Conservation (phyloP, 768 basidiomycete species). For the Tephrocybe rancida region DNA sequence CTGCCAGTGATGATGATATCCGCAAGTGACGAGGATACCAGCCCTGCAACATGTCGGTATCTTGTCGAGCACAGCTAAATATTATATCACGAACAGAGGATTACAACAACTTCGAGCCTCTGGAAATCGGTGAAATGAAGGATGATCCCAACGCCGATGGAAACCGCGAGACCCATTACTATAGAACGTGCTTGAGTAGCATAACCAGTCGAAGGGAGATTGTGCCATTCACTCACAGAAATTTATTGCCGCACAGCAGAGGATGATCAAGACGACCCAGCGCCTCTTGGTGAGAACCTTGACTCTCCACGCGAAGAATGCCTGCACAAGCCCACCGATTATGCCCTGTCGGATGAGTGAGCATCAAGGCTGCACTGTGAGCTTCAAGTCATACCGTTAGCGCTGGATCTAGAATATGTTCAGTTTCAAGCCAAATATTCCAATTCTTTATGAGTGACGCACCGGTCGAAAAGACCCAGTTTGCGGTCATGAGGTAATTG, state of each 20-base stretch:
- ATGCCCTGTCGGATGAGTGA: conserved; percentile 9
- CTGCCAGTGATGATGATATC: conserved; percentile 41
- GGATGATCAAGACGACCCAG: conserved; percentile 12
- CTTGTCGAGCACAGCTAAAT: not conserved
- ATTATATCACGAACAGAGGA: conserved; percentile 14
- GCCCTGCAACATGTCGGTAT: conserved; percentile 31
- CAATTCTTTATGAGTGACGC: not conserved
- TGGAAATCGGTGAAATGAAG: conserved; percentile 23
- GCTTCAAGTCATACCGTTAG: conserved; percentile 10
- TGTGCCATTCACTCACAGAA: conserved; percentile 17
- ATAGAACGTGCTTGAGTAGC: not conserved
- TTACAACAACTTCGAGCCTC: conserved; percentile 23
- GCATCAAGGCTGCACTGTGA: not conserved
- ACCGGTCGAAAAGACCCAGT: conserved; percentile 17
- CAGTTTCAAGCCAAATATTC: too few relatives aligned
- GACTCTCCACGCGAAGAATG: conserved; percentile 24
- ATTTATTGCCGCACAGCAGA: conserved; percentile 7
- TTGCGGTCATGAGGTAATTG: conserved; percentile 4
- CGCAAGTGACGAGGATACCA: conserved; percentile 36
- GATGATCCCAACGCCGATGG: conserved; percentile 20
- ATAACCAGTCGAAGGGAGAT: not conserved
- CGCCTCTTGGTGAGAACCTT: conserved; percentile 22
- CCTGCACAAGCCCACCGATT: conserved; percentile 16
- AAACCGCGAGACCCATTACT: conserved; percentile 27
- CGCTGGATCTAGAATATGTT: conserved; percentile 10